Evolutionary conservation across 805 yeast genomes (phyloP).

Genomic region (Kuraishia piskuri): DNA sequence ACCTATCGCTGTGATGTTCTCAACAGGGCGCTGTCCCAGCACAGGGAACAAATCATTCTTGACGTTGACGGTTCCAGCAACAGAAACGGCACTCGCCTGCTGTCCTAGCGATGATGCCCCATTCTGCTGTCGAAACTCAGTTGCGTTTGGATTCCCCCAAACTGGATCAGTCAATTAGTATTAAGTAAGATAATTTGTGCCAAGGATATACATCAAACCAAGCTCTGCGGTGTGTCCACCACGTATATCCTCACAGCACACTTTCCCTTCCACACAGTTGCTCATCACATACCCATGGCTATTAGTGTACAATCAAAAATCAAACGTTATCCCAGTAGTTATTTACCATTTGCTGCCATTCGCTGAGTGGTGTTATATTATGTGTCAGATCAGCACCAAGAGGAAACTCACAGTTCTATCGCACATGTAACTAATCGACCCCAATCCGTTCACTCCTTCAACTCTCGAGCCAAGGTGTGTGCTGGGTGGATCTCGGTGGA

Average conservation of each 20-base stretch:
- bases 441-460: neutral
- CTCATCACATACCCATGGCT: neutral
- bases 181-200: too few relatives aligned
- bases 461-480: neutral
- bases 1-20: conserved; percentile 3
- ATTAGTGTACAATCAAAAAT: neutral
- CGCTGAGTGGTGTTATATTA: neutral
- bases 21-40: conserved; percentile 9
- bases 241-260: neutral
- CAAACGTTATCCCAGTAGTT: neutral
- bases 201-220: too few relatives aligned
- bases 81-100: neutral
- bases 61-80: conserved; percentile 1
- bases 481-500: neutral
- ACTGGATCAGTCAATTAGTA: neutral
- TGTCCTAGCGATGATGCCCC: neutral
- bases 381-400: too few relatives aligned
- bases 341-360: neutral
- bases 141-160: neutral
- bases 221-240: too few relatives aligned
- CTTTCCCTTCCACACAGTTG: too few relatives aligned
- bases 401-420: too few relatives aligned
- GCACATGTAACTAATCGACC: too few relatives aligned
- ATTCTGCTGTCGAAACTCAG: neutral
- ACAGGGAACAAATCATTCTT: conserved; percentile 20